Evolutionary conservation across 2,329 filamentous ascomycete species (phyloP).

Genomic region (Fusarium continuum): DNA sequence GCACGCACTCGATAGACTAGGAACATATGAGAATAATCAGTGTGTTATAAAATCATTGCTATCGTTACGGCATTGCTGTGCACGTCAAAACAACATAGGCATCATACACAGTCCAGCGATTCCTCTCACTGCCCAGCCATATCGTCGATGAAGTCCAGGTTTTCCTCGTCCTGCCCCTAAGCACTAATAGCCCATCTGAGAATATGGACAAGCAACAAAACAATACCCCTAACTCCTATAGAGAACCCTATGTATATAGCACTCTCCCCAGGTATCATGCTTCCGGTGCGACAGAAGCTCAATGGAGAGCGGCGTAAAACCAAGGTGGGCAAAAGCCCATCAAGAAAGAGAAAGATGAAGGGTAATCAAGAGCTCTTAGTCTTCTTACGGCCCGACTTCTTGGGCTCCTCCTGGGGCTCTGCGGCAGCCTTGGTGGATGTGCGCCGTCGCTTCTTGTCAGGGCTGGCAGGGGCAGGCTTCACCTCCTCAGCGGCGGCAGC

Average conservation of each 20-base stretch:
- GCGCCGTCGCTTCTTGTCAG: slow-evolving; percentile 71
- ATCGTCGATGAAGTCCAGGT: slow-evolving; percentile 10
- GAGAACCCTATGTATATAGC: slow-evolving; percentile 32
- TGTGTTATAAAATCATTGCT: slow-evolving; percentile 42
- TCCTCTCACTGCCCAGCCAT: slow-evolving; percentile 18
- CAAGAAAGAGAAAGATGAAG: slow-evolving; percentile 32
- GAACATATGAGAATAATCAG: not conserved
- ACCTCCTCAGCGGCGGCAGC: slow-evolving; percentile 53
- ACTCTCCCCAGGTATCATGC: slow-evolving; percentile 41
- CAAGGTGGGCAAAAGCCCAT: slow-evolving; percentile 12
- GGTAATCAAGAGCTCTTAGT: slow-evolving; percentile 53
- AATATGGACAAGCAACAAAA: slow-evolving; percentile 21
- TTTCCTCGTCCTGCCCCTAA: slow-evolving; percentile 24
- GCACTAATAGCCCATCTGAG: slow-evolving; percentile 21
- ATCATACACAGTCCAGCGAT: slow-evolving; percentile 33
- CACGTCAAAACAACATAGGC: slow-evolving; percentile 40
- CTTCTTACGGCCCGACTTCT: slow-evolving; percentile 70
- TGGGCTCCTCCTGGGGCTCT: slow-evolving; percentile 65
- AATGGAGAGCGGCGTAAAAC: slow-evolving; percentile 26
- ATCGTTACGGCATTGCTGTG: slow-evolving; percentile 45
- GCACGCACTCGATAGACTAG: no score
- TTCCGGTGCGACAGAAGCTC: slow-evolving; percentile 30
- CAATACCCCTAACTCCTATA: slow-evolving; percentile 38
- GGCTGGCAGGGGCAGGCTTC: slow-evolving; percentile 59
- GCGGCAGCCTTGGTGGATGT: slow-evolving; percentile 63